Evolutionary conservation across 2,329 filamentous ascomycete species (phyloP).

Genomic region (Aaosphaeria pasadenensis): DNA sequence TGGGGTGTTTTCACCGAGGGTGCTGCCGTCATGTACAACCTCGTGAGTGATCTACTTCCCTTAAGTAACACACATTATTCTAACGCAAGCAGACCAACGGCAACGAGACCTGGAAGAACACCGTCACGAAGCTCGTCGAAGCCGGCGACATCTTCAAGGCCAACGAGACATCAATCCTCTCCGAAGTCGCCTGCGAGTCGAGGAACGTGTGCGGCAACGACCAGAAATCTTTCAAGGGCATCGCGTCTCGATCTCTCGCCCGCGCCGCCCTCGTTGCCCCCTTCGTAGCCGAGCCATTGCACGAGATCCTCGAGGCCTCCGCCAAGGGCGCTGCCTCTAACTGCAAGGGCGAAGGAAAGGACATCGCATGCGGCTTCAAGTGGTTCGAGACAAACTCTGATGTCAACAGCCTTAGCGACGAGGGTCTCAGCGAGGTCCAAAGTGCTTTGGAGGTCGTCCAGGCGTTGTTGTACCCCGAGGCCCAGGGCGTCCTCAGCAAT

Average conservation of each 20-base stretch:
- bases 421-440: constrained; percentile 16
- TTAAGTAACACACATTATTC: neutral
- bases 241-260: constrained; percentile 16
- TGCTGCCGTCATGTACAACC: constrained; percentile 50
- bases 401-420: constrained; percentile 2
- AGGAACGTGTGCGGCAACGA: constrained; percentile 58
- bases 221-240: constrained; percentile 64
- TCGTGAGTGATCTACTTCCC: constrained; percentile 25
- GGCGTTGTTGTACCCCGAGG: constrained; percentile 15
- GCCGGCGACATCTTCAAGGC: constrained; percentile 36
- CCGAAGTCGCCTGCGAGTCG: constrained; percentile 63
- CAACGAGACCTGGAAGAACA: constrained; percentile 17
- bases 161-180: constrained; percentile 57
- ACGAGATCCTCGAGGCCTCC: constrained; percentile 13
- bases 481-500: constrained; percentile 1
- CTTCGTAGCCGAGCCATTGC: constrained; percentile 10
- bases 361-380: constrained; percentile 10
- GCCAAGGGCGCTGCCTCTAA: constrained; percentile 16
- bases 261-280: constrained; percentile 21
- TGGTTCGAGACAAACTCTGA: constrained; percentile 8
- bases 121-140: constrained; percentile 16
- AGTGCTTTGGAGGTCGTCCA: constrained; percentile 22
- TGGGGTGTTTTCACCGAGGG: constrained; percentile 50
- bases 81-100: constrained; percentile 7
- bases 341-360: constrained; percentile 8